Conservation (phyloP, 192 early-diverging fungal genomes). For the Coemansia sp. region DNA sequence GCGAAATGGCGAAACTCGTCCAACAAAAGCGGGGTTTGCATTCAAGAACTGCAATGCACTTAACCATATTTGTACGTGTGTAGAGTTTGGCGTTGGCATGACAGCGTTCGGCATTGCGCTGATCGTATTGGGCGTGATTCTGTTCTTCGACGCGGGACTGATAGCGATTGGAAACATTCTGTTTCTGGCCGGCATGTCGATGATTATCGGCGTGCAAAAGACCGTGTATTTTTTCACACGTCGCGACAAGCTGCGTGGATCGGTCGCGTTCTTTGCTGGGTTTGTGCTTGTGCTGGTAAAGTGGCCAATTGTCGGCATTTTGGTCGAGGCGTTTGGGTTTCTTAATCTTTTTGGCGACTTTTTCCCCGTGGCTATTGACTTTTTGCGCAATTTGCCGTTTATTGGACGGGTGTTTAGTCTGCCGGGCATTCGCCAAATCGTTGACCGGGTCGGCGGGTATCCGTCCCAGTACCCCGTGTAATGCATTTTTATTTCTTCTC, state of each 20-base stretch:
- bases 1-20: too few species aligned
- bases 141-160: constrained; percentile 94
- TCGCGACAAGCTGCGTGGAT: constrained; percentile 83
- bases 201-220: constrained; percentile 85
- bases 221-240: constrained; percentile 78
- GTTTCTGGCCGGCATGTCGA: constrained; percentile 84
- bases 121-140: constrained; percentile 87
- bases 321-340: constrained; percentile 91
- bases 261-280: constrained; percentile 84
- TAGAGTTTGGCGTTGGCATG: constrained; percentile 90
- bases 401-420: constrained; percentile 85
- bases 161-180: constrained; percentile 95
- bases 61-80: constrained; percentile 13
- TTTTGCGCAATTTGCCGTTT: constrained; percentile 82
- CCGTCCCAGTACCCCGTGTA: constrained; percentile 48
- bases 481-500: background rate
- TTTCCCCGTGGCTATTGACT: constrained; percentile 88
- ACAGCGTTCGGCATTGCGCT: constrained; percentile 90
- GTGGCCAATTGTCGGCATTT: constrained; percentile 86
- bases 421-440: constrained; percentile 77
- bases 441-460: constrained; percentile 42
- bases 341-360: constrained; percentile 99
- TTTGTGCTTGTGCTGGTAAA: constrained; percentile 85
- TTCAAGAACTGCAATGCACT: background rate
- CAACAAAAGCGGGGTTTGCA: background rate